Evolutionary conservation across 805 yeast genomes (phyloP), one percentile per base, ranked within the genome.

Genomic region (Lachancea mirantina): DNA sequence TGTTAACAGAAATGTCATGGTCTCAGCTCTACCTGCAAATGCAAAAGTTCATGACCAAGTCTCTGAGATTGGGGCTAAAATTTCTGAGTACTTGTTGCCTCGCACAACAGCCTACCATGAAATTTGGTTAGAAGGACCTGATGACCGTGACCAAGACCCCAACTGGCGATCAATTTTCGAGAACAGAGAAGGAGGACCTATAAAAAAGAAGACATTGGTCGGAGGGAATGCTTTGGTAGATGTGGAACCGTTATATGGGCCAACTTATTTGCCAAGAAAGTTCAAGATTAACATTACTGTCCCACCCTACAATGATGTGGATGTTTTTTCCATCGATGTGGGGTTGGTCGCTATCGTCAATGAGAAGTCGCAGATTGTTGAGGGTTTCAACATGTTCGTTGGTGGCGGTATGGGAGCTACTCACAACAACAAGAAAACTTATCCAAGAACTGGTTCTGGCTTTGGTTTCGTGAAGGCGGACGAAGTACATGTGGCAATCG

Each of bases 341-440:
- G 97, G 97, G 46, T 69, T 89, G 46, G 74, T 89, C 57, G 87
- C 96, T 19, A 87, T 89, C 51, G 77, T 85, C 28, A 76, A 74
- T 43, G 74, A 73, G 46, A 59, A 62, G 29, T 70, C 77, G 50
- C 62, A 69, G 34, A 68, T 73, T 13, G 74, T 81, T 27, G 55
- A 69, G 39, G 97, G 97, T 36, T 89, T 75, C 70, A 89, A 89
- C 52, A 75, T 89, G 33, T 72, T 82, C 40, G 95, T 80, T 43
- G 97, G 97, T 61, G 97, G 97, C 66, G 97, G 97, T 70, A 89
- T 89, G 97, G 97, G 97, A 50, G 75, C 94, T 25, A 89, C 97
- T 9, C 97, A 89, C 60, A 89, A 88, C 71, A 89, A 89, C 67
- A 81, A 80, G 54, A 89, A 89, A 70, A 89, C 97, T 0, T 89